Conservation (phyloP, 345 rosid genomes). For the Gossypium thurberi region DNA sequence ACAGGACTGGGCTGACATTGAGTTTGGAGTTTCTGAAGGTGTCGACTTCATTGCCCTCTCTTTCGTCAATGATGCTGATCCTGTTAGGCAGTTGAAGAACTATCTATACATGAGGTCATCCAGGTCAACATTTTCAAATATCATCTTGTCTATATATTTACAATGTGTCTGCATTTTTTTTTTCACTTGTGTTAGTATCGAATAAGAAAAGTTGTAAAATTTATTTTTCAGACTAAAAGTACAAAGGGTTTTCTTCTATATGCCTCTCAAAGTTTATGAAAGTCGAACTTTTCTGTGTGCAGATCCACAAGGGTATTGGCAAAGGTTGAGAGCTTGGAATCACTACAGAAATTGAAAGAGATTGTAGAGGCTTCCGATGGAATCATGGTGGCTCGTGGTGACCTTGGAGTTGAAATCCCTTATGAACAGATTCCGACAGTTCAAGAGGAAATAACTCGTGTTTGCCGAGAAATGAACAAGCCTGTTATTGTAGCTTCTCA, state of each 20-base stretch:
- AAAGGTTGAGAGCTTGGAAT: constrained; percentile 64
- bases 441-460: constrained; percentile 42
- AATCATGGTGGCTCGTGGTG: constrained; percentile 72
- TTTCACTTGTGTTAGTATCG: not conserved
- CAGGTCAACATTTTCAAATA: constrained; percentile 33
- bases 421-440: constrained; percentile 66
- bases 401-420: constrained; percentile 71
- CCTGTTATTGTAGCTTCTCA: constrained; percentile 77
- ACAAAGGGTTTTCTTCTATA: not conserved
- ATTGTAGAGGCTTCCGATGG: constrained; percentile 68
- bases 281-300: constrained; percentile 9
- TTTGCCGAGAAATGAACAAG: constrained; percentile 58
- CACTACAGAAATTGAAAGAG: constrained; percentile 51
- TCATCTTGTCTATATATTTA: not conserved
- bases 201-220: not conserved
- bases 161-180: not conserved
- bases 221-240: not conserved
- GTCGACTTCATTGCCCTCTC: constrained; percentile 62
- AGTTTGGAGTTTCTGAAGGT: constrained; percentile 55
- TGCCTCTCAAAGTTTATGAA: not conserved
- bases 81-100: constrained; percentile 44
- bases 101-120: constrained; percentile 42
- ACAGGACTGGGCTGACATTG: constrained; percentile 69
- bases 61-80: constrained; percentile 51
- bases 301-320: constrained; percentile 58